Percentiles rank a stretch among this genome's conserved stretches.
These are phyloP conservation scores for Cryptococcus jaspeensis DNA, from an alignment of 1,284 basidiomycete genomes.

Conservation along the genomic window DNA sequence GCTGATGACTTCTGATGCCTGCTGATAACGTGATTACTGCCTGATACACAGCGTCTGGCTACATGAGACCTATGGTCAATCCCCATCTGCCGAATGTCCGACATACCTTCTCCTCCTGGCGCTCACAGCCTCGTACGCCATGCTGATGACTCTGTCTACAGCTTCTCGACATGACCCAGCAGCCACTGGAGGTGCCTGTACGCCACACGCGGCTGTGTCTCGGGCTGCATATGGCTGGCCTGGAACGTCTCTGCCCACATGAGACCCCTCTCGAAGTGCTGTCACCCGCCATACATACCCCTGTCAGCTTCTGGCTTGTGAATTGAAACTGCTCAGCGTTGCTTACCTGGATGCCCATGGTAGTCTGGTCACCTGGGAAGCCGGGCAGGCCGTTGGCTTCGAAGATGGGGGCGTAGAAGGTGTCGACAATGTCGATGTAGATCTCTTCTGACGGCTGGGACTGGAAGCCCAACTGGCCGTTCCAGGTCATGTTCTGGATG, in stretches of 20 bases:
- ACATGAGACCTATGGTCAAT: too few relatives aligned
- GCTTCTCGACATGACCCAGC: slow-evolving; percentile 18
- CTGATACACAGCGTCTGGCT: too few relatives aligned
- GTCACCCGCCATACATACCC: too few relatives aligned
- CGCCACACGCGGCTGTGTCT: slow-evolving; percentile 17
- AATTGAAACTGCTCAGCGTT: too few relatives aligned
- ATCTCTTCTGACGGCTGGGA: slow-evolving; percentile 11
- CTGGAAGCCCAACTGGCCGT: slow-evolving; percentile 29
- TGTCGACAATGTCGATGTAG: slow-evolving; percentile 8
- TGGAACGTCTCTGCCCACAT: slow-evolving; percentile 23
- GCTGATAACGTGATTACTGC: too few relatives aligned
- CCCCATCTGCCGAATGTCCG: too few relatives aligned
- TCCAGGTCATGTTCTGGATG: slow-evolving; percentile 45
- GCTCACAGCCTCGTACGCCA: too few relatives aligned
- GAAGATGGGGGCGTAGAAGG: slow-evolving; percentile 4
- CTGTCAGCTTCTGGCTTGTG: background rate
- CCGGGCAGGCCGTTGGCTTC: slow-evolving; percentile 4
- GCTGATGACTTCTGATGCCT: too few relatives aligned
- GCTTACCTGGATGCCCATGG: slow-evolving; percentile 20
- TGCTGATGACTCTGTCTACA: too few relatives aligned
- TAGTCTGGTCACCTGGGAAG: slow-evolving; percentile 11
- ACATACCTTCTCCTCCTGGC: too few relatives aligned
- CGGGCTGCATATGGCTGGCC: slow-evolving; percentile 24
- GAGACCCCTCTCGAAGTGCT: slow-evolving; percentile 26
- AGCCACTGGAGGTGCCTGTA: slow-evolving; percentile 24